phyloP scores from a whole-genome alignment of 495 filamentous ascomycete genomes.

The Neurospora sublineolata region DNA sequence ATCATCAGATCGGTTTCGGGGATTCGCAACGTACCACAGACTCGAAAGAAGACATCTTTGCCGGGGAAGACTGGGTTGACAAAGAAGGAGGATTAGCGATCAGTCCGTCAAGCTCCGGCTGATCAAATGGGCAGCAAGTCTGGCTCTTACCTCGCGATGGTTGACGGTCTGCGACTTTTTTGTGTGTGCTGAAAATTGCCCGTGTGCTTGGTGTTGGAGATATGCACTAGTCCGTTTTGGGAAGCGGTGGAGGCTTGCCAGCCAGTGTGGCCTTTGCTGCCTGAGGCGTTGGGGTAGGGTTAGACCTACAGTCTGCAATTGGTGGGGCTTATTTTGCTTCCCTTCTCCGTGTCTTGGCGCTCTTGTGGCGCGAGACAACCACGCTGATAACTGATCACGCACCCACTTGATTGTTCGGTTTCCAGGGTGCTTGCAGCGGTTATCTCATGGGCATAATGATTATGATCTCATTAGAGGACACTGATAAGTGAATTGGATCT shows the following conservation, averaged over 20 bases:
- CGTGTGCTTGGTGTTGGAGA: constrained; percentile 19
- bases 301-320: constrained; percentile 29
- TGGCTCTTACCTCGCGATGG: constrained; percentile 28
- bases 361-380: not conserved
- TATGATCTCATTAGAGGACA: not conserved
- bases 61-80: constrained; percentile 27
- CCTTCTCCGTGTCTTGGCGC: not conserved
- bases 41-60: constrained; percentile 97
- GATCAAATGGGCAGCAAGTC: constrained; percentile 23
- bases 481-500: not conserved
- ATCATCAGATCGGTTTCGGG: not conserved
- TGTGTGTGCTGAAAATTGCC: constrained; percentile 30
- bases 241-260: constrained; percentile 23
- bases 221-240: constrained; percentile 23
- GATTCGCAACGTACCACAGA: constrained; percentile 65
- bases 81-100: constrained; percentile 22
- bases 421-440: not conserved
- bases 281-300: constrained; percentile 31
- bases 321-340: constrained; percentile 5
- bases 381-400: not conserved
- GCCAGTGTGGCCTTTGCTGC: constrained; percentile 26
- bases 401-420: not conserved
- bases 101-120: constrained; percentile 25
- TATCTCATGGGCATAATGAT: not conserved
- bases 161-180: constrained; percentile 26